Conservation (phyloP, 441 rosid genomes). For the Brassica balearica region DNA sequence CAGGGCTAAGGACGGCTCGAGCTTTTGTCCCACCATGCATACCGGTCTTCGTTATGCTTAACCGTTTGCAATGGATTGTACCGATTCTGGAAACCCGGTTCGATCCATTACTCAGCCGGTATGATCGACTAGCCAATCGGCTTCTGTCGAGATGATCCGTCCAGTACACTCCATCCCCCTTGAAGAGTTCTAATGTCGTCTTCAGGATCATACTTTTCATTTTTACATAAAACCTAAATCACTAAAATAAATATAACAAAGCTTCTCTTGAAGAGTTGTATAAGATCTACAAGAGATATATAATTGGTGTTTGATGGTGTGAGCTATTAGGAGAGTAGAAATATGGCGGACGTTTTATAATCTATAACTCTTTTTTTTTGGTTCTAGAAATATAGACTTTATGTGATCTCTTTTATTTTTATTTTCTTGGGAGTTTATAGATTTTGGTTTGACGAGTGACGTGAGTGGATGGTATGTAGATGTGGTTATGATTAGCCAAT, state of each 20-base stretch:
- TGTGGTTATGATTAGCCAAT: constrained; percentile 47
- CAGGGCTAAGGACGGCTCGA: constrained; percentile 43
- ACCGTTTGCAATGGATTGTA: constrained; percentile 32
- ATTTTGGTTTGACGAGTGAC: constrained; percentile 16
- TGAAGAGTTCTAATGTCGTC: constrained; percentile 45
- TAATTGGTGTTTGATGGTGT: constrained; percentile 1
- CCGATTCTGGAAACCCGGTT: constrained; percentile 26
- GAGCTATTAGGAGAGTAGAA: background rate
- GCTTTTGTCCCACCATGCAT: constrained; percentile 25
- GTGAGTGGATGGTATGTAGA: constrained; percentile 52
- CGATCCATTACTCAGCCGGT: constrained; percentile 23
- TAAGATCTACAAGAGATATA: background rate
- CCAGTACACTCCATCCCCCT: constrained; percentile 43
- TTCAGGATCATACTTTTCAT: constrained; percentile 55
- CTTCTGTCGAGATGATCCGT: constrained; percentile 33
- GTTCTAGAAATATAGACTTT: constrained; percentile 36
- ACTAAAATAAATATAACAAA: background rate
- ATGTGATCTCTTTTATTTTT: constrained; percentile 27
- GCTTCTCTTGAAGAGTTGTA: background rate
- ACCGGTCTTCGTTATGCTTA: constrained; percentile 32
- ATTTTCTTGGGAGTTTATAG: constrained; percentile 12
- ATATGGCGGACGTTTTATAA: constrained; percentile 20
- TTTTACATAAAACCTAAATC: constrained; percentile 14
- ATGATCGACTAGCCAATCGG: constrained; percentile 30
- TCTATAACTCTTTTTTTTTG: constrained; percentile 27